Conservation (phyloP, 306 rosid genomes). For the Lathyrus aphaca region DNA sequence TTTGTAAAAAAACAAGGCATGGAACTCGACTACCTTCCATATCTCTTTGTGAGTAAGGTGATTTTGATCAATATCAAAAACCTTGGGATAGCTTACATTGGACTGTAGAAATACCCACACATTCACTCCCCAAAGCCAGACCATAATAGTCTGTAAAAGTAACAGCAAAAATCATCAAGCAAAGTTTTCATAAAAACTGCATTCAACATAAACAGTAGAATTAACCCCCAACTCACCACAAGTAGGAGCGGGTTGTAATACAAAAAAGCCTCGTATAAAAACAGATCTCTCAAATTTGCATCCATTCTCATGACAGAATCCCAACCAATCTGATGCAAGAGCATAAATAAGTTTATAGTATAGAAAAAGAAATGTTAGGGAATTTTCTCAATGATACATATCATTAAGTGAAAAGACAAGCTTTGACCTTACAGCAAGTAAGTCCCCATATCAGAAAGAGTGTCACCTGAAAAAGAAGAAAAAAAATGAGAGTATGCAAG, state of each 20-base stretch:
- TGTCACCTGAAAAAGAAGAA: slow-evolving; percentile 61
- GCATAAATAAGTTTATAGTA: slow-evolving; percentile 31
- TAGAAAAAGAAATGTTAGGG: neutral
- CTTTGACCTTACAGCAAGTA: slow-evolving; percentile 92
- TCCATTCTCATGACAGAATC: slow-evolving; percentile 99
- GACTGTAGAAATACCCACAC: slow-evolving; percentile 86
- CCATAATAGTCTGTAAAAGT: slow-evolving; percentile 80
- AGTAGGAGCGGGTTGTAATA: slow-evolving; percentile 96
- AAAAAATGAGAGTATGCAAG: slow-evolving; percentile 16
- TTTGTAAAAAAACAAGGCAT: slow-evolving; percentile 28
- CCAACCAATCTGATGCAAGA: slow-evolving; percentile 80
- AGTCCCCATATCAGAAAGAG: slow-evolving; percentile 78
- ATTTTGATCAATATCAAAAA: slow-evolving; percentile 88
- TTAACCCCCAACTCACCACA: slow-evolving; percentile 60
- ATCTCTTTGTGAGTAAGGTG: slow-evolving; percentile 88
- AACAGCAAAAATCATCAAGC: slow-evolving; percentile 39
- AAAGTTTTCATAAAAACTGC: slow-evolving; percentile 11
- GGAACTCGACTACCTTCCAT: slow-evolving; percentile 80
- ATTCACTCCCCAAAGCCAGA: slow-evolving; percentile 98
- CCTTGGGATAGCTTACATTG: slow-evolving; percentile 69
- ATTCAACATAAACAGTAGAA: slow-evolving; percentile 20
- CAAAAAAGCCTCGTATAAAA: slow-evolving; percentile 91
- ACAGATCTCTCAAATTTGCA: slow-evolving; percentile 76
- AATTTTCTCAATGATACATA: slow-evolving; percentile 18
- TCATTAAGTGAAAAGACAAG: slow-evolving; percentile 24